Base-by-base conservation (phyloP, 169 alveolate genomes). In the Plasmodium knowlesi region DNA sequence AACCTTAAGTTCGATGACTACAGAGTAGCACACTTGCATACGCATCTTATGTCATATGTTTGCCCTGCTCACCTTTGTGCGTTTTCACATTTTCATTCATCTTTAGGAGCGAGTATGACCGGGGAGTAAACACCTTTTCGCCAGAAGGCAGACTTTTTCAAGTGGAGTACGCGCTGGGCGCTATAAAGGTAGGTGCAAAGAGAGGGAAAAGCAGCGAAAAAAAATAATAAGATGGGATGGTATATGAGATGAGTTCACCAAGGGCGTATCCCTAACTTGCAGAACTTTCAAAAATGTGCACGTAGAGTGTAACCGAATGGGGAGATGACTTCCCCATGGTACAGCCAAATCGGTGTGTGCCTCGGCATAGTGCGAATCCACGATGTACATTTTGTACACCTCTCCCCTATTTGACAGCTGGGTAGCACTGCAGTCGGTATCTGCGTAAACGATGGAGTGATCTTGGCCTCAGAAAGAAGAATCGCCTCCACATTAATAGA, bases 361-460 rank as follows among this genome's bases (percentile, higher is more conserved):
- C 50, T 41, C 61, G 9, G 61, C 61, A 0, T 14, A 50, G 54
- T 43, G 54, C 54, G 1, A 43, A 3, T 43, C n/a, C 54, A 12
- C 25, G 3, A 0, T 50, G 22, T 50, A 6, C 61, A 50, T 50
- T 50, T 50, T 50, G 54, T 50, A 19, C 76, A 53, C 70, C 25
- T 43, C 71, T 19, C 53, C 53, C 67, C 19, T 50, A 46, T 83
- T 22, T n/a, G 43, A 9, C 41, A 97, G 97, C 97, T 98, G 61
- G 99, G 99, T 9, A 97, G 99, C 88, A 98, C 99, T n/a, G 99
- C 99, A n/a, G 96, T 99, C 25, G 99, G 99, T 16, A 97, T 99
- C 34, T 96, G 98, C 84, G 98, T 99, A 12, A 96, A 98, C 43
- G 99, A 99, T 70, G 99, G 99, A 9, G 99, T 99, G 28, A 97